phyloP scores from a whole-genome alignment of 495 filamentous ascomycete genomes.

The Bacidia gigantensis region DNA sequence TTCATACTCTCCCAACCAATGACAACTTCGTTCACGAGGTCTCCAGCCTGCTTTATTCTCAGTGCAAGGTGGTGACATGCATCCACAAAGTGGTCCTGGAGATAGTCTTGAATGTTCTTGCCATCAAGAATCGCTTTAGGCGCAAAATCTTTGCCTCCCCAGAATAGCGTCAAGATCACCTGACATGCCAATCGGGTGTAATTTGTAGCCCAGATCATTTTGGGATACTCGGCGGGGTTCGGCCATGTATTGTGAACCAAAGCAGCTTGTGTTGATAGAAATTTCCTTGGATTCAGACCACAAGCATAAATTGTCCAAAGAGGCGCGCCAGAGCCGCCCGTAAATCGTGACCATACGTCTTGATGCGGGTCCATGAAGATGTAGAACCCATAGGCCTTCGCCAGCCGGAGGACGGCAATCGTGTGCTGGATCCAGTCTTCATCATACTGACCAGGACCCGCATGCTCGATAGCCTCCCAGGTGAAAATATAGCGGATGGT shows the following conservation, averaged over 20 bases:
- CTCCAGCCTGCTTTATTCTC: conserved; percentile 80
- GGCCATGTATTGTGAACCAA: conserved; percentile 90
- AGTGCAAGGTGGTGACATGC: conserved; percentile 69
- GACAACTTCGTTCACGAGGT: conserved; percentile 72
- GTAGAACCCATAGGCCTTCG: conserved; percentile 84
- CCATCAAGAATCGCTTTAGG: conserved; percentile 93
- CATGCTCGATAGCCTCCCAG: conserved; percentile 96
- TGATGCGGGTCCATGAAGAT: conserved; percentile 97
- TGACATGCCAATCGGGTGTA: conserved; percentile 78
- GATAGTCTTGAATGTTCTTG: conserved; percentile 89
- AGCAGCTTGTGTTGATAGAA: conserved; percentile 78
- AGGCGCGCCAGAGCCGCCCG: conserved; percentile 87
- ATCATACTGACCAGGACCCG: conserved; percentile 87
- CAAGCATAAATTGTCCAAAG: conserved; percentile 97
- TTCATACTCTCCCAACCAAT: conserved; percentile 95
- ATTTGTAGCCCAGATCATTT: conserved; percentile 99
- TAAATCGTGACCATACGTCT: conserved; percentile 93
- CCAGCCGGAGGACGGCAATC: conserved; percentile 65
- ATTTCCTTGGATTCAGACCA: conserved; percentile 72
- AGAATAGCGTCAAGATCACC: conserved; percentile 90
- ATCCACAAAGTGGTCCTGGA: conserved; percentile 73
- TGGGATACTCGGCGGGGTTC: conserved; percentile 76
- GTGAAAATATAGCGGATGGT: conserved; percentile 93
- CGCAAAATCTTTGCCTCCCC: conserved; percentile 82
- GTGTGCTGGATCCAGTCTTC: conserved; percentile 89